phyloP scores from a whole-genome alignment of 1,284 basidiomycete genomes.

The Moesziomyces parantarcticus region DNA sequence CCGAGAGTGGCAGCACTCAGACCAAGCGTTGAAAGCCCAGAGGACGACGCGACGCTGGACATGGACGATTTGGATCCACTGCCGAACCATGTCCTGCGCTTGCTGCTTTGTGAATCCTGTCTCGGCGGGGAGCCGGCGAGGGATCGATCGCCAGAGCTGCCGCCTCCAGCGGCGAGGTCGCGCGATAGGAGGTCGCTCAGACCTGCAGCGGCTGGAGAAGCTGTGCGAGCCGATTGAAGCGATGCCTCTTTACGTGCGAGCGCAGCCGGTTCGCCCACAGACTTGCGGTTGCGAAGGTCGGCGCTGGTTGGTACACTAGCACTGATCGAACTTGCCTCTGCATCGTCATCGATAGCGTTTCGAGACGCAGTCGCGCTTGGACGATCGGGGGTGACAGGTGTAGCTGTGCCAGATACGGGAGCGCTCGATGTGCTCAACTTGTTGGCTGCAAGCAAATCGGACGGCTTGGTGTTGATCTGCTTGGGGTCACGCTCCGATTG shows the following conservation, averaged over 20 bases:
- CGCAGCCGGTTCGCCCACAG: conserved; percentile 7
- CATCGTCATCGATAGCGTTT: conserved; percentile 5
- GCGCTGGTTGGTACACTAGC: conserved; percentile 5
- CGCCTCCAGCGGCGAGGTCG: conserved; percentile 39
- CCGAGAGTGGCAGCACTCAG: conserved; percentile 22
- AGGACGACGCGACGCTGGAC: conserved; percentile 25
- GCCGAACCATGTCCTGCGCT: conserved; percentile 51
- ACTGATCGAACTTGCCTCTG: conserved; percentile 22
- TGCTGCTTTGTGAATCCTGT: conserved; percentile 28
- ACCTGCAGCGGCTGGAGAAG: conserved; percentile 46
- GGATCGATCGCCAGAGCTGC: conserved; percentile 1
- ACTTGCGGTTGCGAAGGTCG: conserved; percentile 41
- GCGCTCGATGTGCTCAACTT: conserved; percentile 32
- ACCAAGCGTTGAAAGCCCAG: conserved; percentile 35
- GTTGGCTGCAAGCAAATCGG: conserved; percentile 29
- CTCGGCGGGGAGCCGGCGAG: conserved; percentile 31
- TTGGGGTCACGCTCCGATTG: conserved; percentile 18
- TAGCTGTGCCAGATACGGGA: conserved; percentile 40
- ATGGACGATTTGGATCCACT: conserved; percentile 19
- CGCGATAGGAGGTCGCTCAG: conserved; percentile 46
- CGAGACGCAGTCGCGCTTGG: conserved; percentile 1
- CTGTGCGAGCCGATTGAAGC: conserved; percentile 13
- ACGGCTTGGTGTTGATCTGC: conserved; percentile 10
- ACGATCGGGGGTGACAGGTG: conserved; percentile 19
- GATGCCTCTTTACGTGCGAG: conserved; percentile 11